Percentiles rank a stretch among this genome's conserved stretches.
These are phyloP conservation scores for Nicotiana tabacum DNA, from an alignment of 257 asterid species.

Conservation along the genomic window DNA sequence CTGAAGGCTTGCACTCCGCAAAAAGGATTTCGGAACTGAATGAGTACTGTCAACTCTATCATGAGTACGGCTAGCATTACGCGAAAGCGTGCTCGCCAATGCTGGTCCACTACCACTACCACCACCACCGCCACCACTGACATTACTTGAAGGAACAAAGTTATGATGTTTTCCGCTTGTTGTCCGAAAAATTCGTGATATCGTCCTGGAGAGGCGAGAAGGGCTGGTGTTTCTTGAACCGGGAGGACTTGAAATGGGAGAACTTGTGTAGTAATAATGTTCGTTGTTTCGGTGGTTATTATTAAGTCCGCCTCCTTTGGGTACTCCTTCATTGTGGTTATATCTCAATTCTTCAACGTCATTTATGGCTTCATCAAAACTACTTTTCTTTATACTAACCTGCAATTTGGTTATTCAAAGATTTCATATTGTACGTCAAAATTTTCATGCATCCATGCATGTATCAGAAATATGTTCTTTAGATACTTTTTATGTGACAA, in stretches of 20 bases:
- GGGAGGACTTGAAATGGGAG: conserved; percentile 36
- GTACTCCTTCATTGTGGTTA: background rate
- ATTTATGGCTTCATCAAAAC: conserved; percentile 6
- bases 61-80: background rate
- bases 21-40: conserved; percentile 20
- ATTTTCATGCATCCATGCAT: background rate
- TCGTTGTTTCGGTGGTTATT: conserved; percentile 11
- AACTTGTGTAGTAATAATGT: conserved; percentile 10
- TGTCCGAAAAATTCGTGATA: conserved; percentile 28
- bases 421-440: too few relatives aligned
- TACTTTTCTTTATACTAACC: conserved; percentile 14
- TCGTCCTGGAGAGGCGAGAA: conserved; percentile 12
- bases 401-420: conserved; percentile 11
- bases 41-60: background rate
- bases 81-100: background rate
- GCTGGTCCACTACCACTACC: background rate
- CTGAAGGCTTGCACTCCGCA: conserved; percentile 29
- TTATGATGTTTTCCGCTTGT: conserved; percentile 23
- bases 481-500: background rate
- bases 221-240: conserved; percentile 21
- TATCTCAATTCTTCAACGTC: conserved; percentile 12
- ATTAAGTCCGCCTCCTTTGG: background rate
- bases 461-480: background rate
- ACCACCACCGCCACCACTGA: background rate
- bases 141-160: background rate